Evolutionary conservation across 768 basidiomycete genomes (phyloP).

Genomic region (Tulasnella sp.): DNA sequence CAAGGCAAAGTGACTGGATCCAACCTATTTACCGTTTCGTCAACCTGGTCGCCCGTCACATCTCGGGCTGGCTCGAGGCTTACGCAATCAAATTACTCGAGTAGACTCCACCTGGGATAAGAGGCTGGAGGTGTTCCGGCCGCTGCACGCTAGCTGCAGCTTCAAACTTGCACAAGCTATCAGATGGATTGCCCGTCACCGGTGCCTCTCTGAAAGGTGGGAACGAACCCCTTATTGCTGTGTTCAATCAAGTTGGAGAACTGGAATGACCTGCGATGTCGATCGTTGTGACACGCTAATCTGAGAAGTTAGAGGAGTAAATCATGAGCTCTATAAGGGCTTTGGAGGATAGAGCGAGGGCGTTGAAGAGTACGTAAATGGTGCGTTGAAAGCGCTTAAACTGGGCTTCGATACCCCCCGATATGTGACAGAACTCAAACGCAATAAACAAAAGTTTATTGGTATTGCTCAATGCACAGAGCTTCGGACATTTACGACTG

Average conservation of each 20-base stretch:
- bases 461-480: constrained; percentile 14
- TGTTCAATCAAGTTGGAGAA: constrained; percentile 57
- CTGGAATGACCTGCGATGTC: constrained; percentile 68
- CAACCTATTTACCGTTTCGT: constrained; percentile 40
- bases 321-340: constrained; percentile 80
- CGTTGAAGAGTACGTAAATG: constrained; percentile 55
- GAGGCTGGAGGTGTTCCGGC: constrained; percentile 37
- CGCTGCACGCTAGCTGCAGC: not conserved
- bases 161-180: not conserved
- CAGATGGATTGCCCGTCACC: constrained; percentile 11
- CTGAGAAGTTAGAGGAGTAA: constrained; percentile 86
- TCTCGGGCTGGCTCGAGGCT: constrained; percentile 22
- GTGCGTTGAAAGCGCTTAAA: not conserved
- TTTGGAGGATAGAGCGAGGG: constrained; percentile 84
- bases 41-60: constrained; percentile 48
- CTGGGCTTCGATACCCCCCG: not conserved
- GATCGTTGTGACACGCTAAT: constrained; percentile 62
- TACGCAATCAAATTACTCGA: constrained; percentile 8
- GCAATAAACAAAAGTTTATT: constrained; percentile 12
- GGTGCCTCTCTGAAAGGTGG: not conserved
- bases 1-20: constrained; percentile 45
- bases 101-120: constrained; percentile 22
- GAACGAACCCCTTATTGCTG: constrained; percentile 44
- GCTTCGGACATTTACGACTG: constrained; percentile 9
- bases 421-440: constrained; percentile 16